phyloP scores from a whole-genome alignment of 2,329 filamentous ascomycete species.

The Aspergillus phoenicis region DNA sequence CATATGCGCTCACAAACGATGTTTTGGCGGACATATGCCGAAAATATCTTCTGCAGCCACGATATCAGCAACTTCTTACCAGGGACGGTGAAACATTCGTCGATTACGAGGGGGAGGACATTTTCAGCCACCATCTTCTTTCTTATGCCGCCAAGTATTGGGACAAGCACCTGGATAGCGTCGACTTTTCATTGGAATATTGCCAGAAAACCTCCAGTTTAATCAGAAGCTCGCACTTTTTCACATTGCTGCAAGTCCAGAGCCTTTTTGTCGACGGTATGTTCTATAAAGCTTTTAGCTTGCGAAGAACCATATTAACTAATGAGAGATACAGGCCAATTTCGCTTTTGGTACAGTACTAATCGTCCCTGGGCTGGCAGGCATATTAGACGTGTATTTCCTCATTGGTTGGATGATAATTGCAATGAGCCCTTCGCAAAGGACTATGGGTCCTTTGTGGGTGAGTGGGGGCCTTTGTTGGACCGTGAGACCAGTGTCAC shows the following conservation, averaged over 20 bases:
- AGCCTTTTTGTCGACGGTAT: slow-evolving; percentile 1
- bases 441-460: slow-evolving; percentile 6
- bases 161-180: slow-evolving; percentile 4
- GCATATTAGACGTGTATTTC: slow-evolving; percentile 4
- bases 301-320: not conserved
- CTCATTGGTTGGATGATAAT: slow-evolving; percentile 6
- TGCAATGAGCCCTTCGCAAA: not conserved
- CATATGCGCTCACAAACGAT: not conserved
- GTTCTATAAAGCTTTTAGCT: too few relatives aligned
- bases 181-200: not conserved
- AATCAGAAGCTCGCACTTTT: not conserved
- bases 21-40: slow-evolving; percentile 5
- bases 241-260: slow-evolving; percentile 9
- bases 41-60: slow-evolving; percentile 6
- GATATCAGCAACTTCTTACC: not conserved
- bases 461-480: slow-evolving; percentile 7
- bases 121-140: not conserved
- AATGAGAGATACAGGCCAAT: not conserved
- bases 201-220: not conserved
- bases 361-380: not conserved
- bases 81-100: not conserved
- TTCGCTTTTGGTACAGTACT: slow-evolving; percentile 1
- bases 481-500: slow-evolving; percentile 2
- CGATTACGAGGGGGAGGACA: not conserved
- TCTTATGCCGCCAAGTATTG: slow-evolving; percentile 12